Conservation (phyloP, 805 yeast species). For the Suhomyces emberorum region DNA sequence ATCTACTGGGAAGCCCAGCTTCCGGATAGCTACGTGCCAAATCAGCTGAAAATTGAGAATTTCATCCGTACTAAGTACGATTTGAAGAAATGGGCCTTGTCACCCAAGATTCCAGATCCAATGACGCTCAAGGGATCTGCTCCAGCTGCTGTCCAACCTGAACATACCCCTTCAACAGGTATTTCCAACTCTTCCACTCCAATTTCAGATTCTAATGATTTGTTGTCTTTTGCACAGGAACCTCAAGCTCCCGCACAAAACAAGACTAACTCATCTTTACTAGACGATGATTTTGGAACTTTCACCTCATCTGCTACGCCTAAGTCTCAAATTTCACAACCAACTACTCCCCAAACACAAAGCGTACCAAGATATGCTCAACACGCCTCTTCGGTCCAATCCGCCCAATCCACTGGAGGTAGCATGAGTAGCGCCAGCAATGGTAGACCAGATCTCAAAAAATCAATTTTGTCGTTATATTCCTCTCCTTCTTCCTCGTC, state of each 20-base stretch:
- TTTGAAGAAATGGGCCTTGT: constrained; percentile 76
- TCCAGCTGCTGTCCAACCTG: background rate
- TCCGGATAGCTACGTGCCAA: constrained; percentile 70
- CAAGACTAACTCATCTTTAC: constrained; percentile 9
- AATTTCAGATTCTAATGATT: background rate
- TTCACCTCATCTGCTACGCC: constrained; percentile 31
- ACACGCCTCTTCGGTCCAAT: constrained; percentile 14
- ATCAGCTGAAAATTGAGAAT: constrained; percentile 79
- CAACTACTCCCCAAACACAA: constrained; percentile 8
- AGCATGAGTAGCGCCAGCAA: constrained; percentile 17
- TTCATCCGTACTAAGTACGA: constrained; percentile 93
- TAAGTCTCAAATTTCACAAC: constrained; percentile 7
- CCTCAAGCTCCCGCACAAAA: background rate
- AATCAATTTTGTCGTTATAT: constrained; percentile 86
- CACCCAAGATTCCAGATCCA: constrained; percentile 61
- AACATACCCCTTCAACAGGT: too few species aligned
- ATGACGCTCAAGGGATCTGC: constrained; percentile 23
- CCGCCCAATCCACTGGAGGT: constrained; percentile 37
- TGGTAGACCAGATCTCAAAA: constrained; percentile 80
- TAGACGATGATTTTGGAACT: constrained; percentile 43
- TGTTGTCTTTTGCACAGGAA: background rate
- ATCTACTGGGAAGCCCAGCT: constrained; percentile 79
- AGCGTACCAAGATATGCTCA: constrained; percentile 4
- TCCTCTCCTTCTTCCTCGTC: constrained; percentile 56
- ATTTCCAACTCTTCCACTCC: background rate